phyloP scores from a whole-genome alignment of 177 flowering plant species.

The Vitis hybrid region DNA sequence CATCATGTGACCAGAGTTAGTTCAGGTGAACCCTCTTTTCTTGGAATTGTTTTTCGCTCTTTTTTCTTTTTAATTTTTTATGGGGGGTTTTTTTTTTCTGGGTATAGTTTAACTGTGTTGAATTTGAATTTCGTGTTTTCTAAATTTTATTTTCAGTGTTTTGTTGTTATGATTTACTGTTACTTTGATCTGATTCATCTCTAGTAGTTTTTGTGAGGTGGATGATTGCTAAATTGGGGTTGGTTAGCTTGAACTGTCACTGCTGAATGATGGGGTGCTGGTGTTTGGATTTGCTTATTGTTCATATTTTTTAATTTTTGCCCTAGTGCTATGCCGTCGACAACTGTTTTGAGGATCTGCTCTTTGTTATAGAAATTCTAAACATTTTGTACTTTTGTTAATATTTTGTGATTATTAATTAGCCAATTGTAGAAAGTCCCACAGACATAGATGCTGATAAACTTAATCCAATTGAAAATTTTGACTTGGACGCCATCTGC shows the following conservation, averaged over 20 bases:
- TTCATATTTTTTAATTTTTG: constrained; percentile 3
- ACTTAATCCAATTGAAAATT: neutral
- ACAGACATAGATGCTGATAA: constrained; percentile 3
- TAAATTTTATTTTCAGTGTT: constrained; percentile 6
- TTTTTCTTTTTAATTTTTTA: neutral
- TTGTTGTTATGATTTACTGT: constrained; percentile 7
- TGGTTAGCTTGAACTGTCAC: constrained; percentile 1
- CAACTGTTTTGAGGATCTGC: constrained; percentile 15
- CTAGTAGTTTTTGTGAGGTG: neutral
- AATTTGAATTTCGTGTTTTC: constrained; percentile 19
- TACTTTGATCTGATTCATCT: constrained; percentile 31
- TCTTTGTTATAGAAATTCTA: constrained; percentile 1
- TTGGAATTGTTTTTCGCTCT: neutral
- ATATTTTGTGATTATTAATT: neutral
- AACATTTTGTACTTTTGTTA: neutral
- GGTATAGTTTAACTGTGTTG: constrained; percentile 11
- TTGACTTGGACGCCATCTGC: neutral
- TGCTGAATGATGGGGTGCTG: constrained; percentile 5
- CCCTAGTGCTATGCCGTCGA: neutral
- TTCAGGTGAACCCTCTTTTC: constrained; percentile 39
- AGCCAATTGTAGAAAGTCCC: neutral
- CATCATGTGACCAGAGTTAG: constrained; percentile 40
- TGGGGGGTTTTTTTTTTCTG: neutral
- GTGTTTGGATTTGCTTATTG: constrained; percentile 5
- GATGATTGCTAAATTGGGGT: constrained; percentile 11